phyloP scores from a whole-genome alignment of 2,329 filamentous ascomycete species.

The Microsporum ferrugineum region DNA sequence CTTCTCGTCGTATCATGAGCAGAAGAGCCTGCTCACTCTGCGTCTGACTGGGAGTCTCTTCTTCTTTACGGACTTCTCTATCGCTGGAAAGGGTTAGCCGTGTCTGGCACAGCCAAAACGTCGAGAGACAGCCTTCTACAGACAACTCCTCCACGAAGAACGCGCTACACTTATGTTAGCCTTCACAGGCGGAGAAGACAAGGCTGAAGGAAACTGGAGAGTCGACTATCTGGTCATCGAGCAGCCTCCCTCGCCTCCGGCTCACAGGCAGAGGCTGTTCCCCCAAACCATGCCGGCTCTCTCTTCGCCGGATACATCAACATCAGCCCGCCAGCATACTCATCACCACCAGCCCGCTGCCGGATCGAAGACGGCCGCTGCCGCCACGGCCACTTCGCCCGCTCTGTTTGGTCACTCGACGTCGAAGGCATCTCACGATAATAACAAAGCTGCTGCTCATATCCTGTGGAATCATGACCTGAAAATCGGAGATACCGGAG shows the following conservation, averaged over 20 bases:
- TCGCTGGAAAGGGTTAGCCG: not conserved
- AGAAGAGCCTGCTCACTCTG: not conserved
- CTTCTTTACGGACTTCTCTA: not conserved
- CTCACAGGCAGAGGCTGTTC: not conserved
- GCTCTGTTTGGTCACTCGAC: conserved; percentile 30
- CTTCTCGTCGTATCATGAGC: not conserved
- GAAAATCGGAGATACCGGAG: conserved; percentile 32
- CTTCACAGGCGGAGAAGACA: not conserved
- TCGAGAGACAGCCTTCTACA: not conserved
- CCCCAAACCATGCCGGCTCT: conserved; percentile 4
- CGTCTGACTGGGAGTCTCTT: not conserved
- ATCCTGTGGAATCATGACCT: conserved; percentile 36
- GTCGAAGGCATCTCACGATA: conserved; percentile 32
- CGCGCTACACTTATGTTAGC: not conserved
- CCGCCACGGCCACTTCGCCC: conserved; percentile 25
- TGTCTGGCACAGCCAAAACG: not conserved
- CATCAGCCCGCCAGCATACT: not conserved
- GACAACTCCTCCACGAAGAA: not conserved
- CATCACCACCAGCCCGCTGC: conserved; percentile 21
- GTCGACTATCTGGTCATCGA: conserved; percentile 1
- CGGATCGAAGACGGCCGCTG: conserved; percentile 13
- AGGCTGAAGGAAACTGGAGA: conserved; percentile 5
- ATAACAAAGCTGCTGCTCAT: conserved; percentile 29
- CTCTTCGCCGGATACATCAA: conserved; percentile 7
- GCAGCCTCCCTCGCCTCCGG: not conserved